Conservation (phyloP, 768 basidiomycete species). For the Leucocoprinus leucothites region DNA sequence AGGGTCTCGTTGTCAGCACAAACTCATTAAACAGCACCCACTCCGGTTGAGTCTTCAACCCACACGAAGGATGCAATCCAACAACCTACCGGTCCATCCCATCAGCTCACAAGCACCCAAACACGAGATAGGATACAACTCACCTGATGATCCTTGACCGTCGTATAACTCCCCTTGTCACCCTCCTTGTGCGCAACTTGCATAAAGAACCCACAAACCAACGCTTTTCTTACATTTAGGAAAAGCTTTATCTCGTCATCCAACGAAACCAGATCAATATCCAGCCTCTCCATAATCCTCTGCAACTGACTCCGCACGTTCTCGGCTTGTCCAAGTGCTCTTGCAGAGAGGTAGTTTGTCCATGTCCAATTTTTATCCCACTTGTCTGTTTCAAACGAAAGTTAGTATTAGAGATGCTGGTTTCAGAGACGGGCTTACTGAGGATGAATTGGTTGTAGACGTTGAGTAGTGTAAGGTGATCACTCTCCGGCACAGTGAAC, state of each 20-base stretch:
- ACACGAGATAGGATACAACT: slow-evolving; percentile 16
- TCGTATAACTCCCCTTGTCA: slow-evolving; percentile 83
- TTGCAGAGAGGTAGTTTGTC: slow-evolving; percentile 81
- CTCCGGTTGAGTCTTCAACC: slow-evolving; percentile 78
- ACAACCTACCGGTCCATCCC: slow-evolving; percentile 44
- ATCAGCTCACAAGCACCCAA: not conserved
- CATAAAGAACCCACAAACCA: slow-evolving; percentile 97
- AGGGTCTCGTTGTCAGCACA: slow-evolving; percentile 83
- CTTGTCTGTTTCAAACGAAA: slow-evolving; percentile 49
- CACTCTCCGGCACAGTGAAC: slow-evolving; percentile 91
- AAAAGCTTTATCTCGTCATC: slow-evolving; percentile 70
- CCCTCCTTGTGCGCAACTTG: slow-evolving; percentile 95
- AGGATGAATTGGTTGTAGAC: slow-evolving; percentile 90
- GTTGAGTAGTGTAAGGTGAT: slow-evolving; percentile 92
- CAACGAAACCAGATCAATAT: slow-evolving; percentile 70
- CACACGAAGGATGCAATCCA: slow-evolving; percentile 77
- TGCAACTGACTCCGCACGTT: slow-evolving; percentile 89
- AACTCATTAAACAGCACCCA: slow-evolving; percentile 79
- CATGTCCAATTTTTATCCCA: slow-evolving; percentile 88
- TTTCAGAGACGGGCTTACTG: slow-evolving; percentile 47
- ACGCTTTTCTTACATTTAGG: slow-evolving; percentile 71
- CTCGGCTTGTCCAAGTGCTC: slow-evolving; percentile 86
- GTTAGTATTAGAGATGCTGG: not conserved
- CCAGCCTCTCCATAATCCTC: slow-evolving; percentile 88
- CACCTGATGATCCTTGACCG: slow-evolving; percentile 94